phyloP scores from a whole-genome alignment of 768 basidiomycete genomes.

The Phylloporus sp. region DNA sequence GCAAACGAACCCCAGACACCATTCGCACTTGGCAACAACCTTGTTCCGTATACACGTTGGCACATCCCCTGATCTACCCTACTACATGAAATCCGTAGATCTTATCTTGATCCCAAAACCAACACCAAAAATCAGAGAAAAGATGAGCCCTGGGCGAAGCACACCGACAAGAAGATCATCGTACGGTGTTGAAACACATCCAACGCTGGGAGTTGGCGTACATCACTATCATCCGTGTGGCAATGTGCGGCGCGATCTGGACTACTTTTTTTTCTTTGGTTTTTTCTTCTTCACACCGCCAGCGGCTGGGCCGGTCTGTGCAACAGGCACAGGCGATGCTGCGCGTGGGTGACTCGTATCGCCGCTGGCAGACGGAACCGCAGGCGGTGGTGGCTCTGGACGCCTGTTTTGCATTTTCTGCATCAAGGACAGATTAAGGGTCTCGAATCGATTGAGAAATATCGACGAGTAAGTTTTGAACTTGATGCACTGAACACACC shows the following conservation, averaged over 20 bases:
- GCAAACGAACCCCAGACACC: constrained; percentile 23
- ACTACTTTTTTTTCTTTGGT: constrained; percentile 71
- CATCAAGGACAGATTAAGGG: constrained; percentile 82
- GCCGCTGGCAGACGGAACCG: constrained; percentile 11
- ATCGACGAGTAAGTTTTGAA: constrained; percentile 95
- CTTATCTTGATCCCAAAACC: not conserved
- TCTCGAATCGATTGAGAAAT: constrained; percentile 95
- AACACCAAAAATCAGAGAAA: not conserved
- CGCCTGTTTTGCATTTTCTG: constrained; percentile 78
- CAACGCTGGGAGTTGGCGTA: not conserved
- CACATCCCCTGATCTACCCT: not conserved
- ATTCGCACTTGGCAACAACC: not conserved
- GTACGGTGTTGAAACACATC: not conserved
- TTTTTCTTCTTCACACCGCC: constrained; percentile 83
- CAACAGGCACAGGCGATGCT: constrained; percentile 31
- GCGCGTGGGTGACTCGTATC: constrained; percentile 29
- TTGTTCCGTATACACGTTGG: not conserved
- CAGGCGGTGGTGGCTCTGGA: constrained; percentile 30
- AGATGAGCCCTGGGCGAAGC: not conserved
- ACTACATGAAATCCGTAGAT: not conserved
- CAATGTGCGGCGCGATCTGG: not conserved
- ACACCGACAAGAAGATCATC: constrained; percentile 1
- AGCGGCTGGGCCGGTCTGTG: constrained; percentile 35
- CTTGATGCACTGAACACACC: constrained; percentile 77
- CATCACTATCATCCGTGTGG: constrained; percentile 3